Evolutionary conservation across 2,329 filamentous ascomycete genomes (phyloP).

Genomic region (Thelonectria blattea): DNA sequence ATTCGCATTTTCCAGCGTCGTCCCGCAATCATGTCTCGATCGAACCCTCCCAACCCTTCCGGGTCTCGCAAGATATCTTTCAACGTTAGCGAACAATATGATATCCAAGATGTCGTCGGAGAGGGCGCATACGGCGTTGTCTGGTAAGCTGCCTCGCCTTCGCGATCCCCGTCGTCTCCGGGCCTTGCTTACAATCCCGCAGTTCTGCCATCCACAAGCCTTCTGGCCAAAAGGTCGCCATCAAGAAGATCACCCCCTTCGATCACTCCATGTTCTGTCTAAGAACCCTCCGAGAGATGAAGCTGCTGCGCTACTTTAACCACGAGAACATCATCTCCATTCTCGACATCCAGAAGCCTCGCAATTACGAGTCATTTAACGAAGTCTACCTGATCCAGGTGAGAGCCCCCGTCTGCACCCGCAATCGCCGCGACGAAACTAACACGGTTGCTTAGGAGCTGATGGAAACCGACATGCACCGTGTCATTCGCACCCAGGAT

Average conservation of each 20-base stretch:
- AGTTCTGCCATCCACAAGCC: conserved; percentile 98
- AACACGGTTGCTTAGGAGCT: conserved; percentile 68
- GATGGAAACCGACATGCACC: conserved; percentile 99
- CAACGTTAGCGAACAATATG: conserved; percentile 99
- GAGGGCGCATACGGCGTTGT: conserved; percentile 99
- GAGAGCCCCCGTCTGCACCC: conserved; percentile 36
- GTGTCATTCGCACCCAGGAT: conserved; percentile 97
- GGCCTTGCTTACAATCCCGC: conserved; percentile 4
- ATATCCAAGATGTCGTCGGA: conserved; percentile 98
- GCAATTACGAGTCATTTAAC: conserved; percentile 94
- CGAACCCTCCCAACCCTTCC: conserved; percentile 61
- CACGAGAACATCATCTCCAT: conserved; percentile 99
- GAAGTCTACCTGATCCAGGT: conserved; percentile 99
- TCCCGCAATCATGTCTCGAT: conserved; percentile 55
- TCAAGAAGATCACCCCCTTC: conserved; percentile 99
- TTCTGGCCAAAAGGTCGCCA: conserved; percentile 96
- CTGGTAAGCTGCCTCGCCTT: conserved; percentile 68
- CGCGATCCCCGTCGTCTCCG: neutral
- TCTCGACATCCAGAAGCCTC: conserved; percentile 96
- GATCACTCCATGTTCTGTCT: conserved; percentile 99
- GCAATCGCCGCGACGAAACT: conserved; percentile 1
- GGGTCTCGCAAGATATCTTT: conserved; percentile 95
- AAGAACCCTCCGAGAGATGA: conserved; percentile 97
- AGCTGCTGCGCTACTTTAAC: conserved; percentile 97
- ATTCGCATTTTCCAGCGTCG: conserved; percentile 10